Evolutionary conservation across 1,284 basidiomycete species (phyloP).

Genomic region (Ustilago tritici): DNA sequence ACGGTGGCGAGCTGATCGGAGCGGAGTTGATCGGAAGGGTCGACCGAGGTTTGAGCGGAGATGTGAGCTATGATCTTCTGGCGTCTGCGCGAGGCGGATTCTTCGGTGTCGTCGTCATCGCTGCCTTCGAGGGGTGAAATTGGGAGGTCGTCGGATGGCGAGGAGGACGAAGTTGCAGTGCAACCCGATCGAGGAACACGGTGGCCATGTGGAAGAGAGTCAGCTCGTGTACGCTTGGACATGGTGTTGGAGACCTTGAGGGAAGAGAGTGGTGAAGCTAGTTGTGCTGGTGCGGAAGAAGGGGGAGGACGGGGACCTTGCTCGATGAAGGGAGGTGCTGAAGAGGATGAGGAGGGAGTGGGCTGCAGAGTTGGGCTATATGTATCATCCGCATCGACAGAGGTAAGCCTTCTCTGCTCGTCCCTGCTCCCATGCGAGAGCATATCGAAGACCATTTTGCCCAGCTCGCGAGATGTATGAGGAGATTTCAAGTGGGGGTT

Average conservation of each 20-base stretch:
- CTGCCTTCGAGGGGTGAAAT: neutral
- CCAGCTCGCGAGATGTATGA: neutral
- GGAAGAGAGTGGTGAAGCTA: neutral
- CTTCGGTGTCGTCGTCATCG: neutral
- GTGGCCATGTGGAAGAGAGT: neutral
- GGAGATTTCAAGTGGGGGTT: neutral
- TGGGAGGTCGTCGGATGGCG: neutral
- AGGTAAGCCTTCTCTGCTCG: neutral
- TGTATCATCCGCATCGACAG: neutral
- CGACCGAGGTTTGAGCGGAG: constrained; percentile 26
- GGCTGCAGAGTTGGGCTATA: neutral
- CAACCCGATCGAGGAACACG: neutral
- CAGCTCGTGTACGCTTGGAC: constrained; percentile 17
- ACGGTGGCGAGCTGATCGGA: constrained; percentile 33
- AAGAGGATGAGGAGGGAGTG: neutral
- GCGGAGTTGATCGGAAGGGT: constrained; percentile 27
- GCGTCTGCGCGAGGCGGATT: constrained; percentile 15
- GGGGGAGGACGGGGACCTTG: no score
- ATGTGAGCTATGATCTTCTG: constrained; percentile 25
- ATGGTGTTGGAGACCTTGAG: constrained; percentile 16
- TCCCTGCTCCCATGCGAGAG: neutral
- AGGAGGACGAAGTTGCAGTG: neutral
- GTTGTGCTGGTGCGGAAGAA: neutral
- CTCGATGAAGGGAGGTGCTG: neutral
- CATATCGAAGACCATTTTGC: neutral